A percentile compares a stretch with the other conserved stretches of the same genome.
phyloP scores from a whole-genome alignment of 495 filamentous ascomycete species.

The Xylaria palmicola region DNA sequence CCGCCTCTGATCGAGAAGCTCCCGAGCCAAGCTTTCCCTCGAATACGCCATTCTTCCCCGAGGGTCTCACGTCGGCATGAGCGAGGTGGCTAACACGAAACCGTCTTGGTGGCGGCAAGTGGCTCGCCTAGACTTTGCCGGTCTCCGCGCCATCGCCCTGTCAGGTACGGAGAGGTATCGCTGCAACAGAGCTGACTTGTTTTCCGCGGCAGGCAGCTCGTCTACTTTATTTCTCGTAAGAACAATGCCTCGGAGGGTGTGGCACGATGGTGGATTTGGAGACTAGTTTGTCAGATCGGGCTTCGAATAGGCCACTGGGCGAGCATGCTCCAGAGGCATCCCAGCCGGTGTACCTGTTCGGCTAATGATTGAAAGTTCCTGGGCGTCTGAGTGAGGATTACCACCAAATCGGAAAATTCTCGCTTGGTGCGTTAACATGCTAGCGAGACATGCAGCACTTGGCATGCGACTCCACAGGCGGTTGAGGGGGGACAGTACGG shows the following conservation, averaged over 20 bases:
- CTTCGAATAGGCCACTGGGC: conserved; percentile 13
- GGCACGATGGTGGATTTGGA: not conserved
- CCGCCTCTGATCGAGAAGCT: conserved; percentile 5
- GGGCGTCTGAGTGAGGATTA: not conserved
- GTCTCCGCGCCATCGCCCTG: conserved; percentile 1
- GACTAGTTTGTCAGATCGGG: conserved; percentile 11
- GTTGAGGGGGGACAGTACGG: not conserved
- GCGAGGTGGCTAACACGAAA: conserved; percentile 11
- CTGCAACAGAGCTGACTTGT: too few relatives aligned
- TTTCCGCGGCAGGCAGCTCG: not conserved
- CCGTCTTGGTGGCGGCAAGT: conserved; percentile 6
- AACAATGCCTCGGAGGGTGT: not conserved
- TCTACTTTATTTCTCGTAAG: not conserved
- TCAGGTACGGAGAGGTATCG: conserved; percentile 4
- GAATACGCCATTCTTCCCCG: not conserved
- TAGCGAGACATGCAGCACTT: conserved; percentile 16
- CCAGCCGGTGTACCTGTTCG: conserved; percentile 1
- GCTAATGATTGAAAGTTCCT: conserved; percentile 10
- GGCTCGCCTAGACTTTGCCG: conserved; percentile 2
- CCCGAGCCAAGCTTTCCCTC: conserved; percentile 13
- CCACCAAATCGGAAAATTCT: conserved; percentile 14
- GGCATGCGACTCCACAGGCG: conserved; percentile 6
- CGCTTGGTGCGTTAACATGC: conserved; percentile 13
- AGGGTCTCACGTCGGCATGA: conserved; percentile 9
- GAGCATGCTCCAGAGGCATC: not conserved